Evolutionary conservation across 2,329 filamentous ascomycete species (phyloP).

Genomic region (Scedosporium aurantiacum): DNA sequence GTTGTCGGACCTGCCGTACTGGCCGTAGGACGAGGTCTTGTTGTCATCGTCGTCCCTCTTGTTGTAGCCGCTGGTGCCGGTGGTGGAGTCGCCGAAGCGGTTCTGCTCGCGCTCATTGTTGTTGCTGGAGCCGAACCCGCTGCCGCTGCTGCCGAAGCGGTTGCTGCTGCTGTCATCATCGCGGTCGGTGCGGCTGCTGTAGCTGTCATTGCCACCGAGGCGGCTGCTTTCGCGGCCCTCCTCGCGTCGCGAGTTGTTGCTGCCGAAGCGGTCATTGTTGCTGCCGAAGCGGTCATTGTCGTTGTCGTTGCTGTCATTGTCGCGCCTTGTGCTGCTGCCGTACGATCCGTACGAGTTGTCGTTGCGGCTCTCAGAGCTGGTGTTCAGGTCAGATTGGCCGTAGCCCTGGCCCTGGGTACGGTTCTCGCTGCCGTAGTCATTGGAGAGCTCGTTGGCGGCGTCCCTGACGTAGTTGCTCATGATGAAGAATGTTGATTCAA

Average conservation of each 20-base stretch:
- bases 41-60: neutral
- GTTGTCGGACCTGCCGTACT: constrained; percentile 8
- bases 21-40: constrained; percentile 9
- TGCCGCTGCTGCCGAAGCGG: neutral
- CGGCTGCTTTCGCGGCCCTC: neutral
- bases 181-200: neutral
- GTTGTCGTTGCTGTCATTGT: neutral
- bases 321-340: constrained; percentile 2
- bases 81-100: no score
- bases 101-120: no score
- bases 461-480: constrained; percentile 17
- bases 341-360: constrained; percentile 3
- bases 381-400: constrained; percentile 5
- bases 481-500: neutral
- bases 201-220: neutral
- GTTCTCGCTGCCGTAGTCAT: constrained; percentile 13
- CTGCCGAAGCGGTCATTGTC: neutral
- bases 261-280: neutral
- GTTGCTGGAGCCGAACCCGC: neutral
- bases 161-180: neutral
- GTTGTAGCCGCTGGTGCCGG: no score
- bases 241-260: neutral
- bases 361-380: neutral
- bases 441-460: constrained; percentile 5
- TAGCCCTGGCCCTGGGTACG: constrained; percentile 7